A percentile compares a stretch with the other conserved stretches of the same genome.
Conservation (phyloP, 768 basidiomycete genomes). For the Leucosporidium creatinivorum region DNA sequence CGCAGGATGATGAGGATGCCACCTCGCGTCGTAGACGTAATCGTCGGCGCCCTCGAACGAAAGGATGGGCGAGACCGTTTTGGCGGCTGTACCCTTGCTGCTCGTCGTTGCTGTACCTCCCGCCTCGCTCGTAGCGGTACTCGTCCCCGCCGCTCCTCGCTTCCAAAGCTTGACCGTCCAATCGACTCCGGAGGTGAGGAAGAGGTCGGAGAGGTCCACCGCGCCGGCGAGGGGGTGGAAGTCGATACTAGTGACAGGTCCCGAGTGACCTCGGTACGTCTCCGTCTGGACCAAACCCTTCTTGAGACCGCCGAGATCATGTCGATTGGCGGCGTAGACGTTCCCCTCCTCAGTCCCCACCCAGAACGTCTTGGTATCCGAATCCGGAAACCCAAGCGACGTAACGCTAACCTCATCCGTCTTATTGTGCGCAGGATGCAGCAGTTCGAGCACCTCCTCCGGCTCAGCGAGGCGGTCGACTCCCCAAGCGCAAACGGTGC, state of each 20-base stretch:
- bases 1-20: conserved; percentile 95
- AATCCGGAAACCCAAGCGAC: conserved; percentile 84
- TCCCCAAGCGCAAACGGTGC: conserved; percentile 93
- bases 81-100: neutral
- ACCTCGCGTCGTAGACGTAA: conserved; percentile 96
- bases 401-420: conserved; percentile 96
- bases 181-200: conserved; percentile 85
- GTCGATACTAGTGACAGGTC: conserved; percentile 86
- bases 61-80: conserved; percentile 62
- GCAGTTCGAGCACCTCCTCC: conserved; percentile 91
- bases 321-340: conserved; percentile 91
- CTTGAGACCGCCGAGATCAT: conserved; percentile 93
- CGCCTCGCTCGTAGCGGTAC: neutral
- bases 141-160: conserved; percentile 15
- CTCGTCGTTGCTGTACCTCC: neutral
- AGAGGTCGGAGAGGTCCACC: conserved; percentile 91
- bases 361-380: conserved; percentile 94
- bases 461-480: conserved; percentile 98
- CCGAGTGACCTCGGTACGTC: conserved; percentile 84
- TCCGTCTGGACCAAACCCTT: conserved; percentile 90
- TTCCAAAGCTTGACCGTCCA: conserved; percentile 99
- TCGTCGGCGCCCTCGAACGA: conserved; percentile 98
- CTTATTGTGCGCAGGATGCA: conserved; percentile 86
- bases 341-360: conserved; percentile 98
- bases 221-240: conserved; percentile 89